Conservation (phyloP, 140 eudicot species). For the Cichorium intybus region DNA sequence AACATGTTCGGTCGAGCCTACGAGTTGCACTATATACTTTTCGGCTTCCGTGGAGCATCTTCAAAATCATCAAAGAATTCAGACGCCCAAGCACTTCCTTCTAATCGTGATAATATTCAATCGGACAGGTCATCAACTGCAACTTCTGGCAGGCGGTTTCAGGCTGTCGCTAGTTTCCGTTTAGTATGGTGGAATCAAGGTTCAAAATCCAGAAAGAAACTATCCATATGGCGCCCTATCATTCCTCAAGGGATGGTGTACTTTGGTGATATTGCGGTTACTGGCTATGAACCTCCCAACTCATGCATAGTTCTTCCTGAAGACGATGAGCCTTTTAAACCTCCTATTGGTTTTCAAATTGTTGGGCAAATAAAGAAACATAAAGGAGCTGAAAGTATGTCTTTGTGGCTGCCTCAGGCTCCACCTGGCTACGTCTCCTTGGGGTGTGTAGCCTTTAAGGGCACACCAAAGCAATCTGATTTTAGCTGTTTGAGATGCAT, state of each 20-base stretch:
- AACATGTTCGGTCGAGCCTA: conserved; percentile 54
- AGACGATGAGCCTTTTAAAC: conserved; percentile 58
- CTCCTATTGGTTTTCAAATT: conserved; percentile 71
- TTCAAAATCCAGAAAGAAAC: conserved; percentile 73
- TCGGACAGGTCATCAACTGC: conserved; percentile 56
- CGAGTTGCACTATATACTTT: conserved; percentile 68
- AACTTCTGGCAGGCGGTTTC: conserved; percentile 63
- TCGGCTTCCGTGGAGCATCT: conserved; percentile 48
- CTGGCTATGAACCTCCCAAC: conserved; percentile 96
- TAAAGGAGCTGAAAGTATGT: conserved; percentile 59
- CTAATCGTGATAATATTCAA: conserved; percentile 31
- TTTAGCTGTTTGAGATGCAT: conserved; percentile 76
- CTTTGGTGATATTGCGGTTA: conserved; percentile 97
- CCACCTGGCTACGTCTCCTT: conserved; percentile 94
- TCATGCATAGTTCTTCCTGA: conserved; percentile 76
- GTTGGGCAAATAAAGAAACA: conserved; percentile 81
- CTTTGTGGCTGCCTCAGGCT: conserved; percentile 92
- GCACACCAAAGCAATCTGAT: conserved; percentile 76
- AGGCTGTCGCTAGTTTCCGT: conserved; percentile 81
- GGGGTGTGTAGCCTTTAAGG: conserved; percentile 94
- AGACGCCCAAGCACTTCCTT: conserved; percentile 23
- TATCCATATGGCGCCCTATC: conserved; percentile 95
- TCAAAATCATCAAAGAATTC: conserved; percentile 30
- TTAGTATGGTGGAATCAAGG: conserved; percentile 97
- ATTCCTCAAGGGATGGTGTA: conserved; percentile 87